phyloP scores from a whole-genome alignment of 1,284 basidiomycete species.

The Pulchroboletus neoregius region DNA sequence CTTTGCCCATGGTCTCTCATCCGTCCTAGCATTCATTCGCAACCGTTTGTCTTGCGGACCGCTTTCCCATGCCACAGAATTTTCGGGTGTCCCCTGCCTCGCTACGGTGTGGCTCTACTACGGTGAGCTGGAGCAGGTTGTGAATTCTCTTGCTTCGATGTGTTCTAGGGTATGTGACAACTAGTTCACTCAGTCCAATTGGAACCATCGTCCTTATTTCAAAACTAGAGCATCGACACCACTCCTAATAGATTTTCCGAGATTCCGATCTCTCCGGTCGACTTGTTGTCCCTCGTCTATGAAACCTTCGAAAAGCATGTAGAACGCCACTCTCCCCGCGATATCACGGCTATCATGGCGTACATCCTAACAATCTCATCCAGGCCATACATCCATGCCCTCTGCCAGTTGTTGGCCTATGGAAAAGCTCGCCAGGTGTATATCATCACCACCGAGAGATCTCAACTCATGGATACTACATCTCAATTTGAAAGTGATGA shows the following conservation, averaged over 20 bases:
- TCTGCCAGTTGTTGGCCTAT: conserved; percentile 59
- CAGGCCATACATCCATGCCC: conserved; percentile 51
- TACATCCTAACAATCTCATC: conserved; percentile 62
- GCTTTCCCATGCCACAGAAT: conserved; percentile 25
- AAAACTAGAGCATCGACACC: conserved; percentile 39
- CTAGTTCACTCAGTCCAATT: background rate
- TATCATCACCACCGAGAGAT: conserved; percentile 19
- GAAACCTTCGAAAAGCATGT: conserved; percentile 48
- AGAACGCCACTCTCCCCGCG: conserved; percentile 44
- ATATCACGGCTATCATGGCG: conserved; percentile 51
- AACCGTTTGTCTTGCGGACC: conserved; percentile 40
- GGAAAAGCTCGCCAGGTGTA: conserved; percentile 33
- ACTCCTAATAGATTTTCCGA: conserved; percentile 41
- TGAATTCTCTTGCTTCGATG: conserved; percentile 49
- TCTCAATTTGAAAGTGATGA: conserved; percentile 36
- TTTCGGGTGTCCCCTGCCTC: conserved; percentile 30
- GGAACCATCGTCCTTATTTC: background rate
- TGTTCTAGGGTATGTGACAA: conserved; percentile 50
- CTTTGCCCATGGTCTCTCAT: conserved; percentile 60
- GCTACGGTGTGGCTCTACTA: conserved; percentile 52
- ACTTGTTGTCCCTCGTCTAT: conserved; percentile 55
- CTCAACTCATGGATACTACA: conserved; percentile 24
- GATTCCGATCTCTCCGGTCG: conserved; percentile 42
- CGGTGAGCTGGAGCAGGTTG: conserved; percentile 45
- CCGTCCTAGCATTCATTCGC: conserved; percentile 49